Conservation (phyloP, 352 stramenopile species). For the Globisporangium polare region DNA sequence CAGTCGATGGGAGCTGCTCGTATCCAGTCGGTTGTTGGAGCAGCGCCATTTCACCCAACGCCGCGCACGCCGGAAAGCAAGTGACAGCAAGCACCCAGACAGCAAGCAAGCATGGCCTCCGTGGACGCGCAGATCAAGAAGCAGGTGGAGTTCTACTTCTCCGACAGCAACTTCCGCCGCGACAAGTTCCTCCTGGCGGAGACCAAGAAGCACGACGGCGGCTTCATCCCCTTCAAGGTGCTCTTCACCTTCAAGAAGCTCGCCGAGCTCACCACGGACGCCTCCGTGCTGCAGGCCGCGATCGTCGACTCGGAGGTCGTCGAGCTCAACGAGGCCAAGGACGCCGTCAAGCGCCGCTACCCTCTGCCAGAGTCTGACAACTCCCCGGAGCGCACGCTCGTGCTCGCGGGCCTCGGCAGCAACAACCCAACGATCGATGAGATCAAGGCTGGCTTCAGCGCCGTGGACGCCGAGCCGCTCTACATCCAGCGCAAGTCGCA, state of each 20-base stretch:
- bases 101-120: constrained; percentile 42
- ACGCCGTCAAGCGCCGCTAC: constrained; percentile 74
- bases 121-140: constrained; percentile 78
- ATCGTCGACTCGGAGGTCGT: constrained; percentile 72
- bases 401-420: constrained; percentile 64
- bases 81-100: neutral
- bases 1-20: constrained; percentile 3
- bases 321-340: constrained; percentile 75
- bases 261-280: constrained; percentile 74
- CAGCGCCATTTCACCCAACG: constrained; percentile 4
- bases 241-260: constrained; percentile 93
- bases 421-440: constrained; percentile 71
- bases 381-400: constrained; percentile 52
- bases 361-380: constrained; percentile 64
- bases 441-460: constrained; percentile 61
- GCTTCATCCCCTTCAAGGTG: constrained; percentile 82
- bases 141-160: constrained; percentile 94
- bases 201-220: constrained; percentile 78
- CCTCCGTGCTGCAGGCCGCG: constrained; percentile 60
- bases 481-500: constrained; percentile 74
- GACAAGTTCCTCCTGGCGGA: constrained; percentile 87
- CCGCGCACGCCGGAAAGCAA: neutral
- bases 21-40: constrained; percentile 12
- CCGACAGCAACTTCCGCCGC: constrained; percentile 89
- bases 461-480: constrained; percentile 55